Evolutionary conservation across 306 rosid genomes (phyloP).

Genomic region (Castanea mollissima): DNA sequence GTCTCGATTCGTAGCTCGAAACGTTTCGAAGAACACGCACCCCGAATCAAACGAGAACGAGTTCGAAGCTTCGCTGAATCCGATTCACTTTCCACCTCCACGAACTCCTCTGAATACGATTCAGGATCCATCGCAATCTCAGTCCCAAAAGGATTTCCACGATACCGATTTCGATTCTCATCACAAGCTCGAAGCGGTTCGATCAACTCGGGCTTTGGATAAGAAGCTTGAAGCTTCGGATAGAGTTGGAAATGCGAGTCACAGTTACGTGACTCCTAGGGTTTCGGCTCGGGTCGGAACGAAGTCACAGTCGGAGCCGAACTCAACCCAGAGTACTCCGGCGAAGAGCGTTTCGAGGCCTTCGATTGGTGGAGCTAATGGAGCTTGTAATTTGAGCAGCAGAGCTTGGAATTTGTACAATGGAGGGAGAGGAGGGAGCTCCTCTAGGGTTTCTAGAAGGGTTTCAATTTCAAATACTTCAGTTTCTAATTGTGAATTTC

Average conservation of each 20-base stretch:
- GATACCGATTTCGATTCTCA: conserved; percentile 35
- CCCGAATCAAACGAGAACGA: conserved; percentile 63
- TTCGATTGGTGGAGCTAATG: conserved; percentile 55
- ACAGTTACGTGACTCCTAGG: conserved; percentile 36
- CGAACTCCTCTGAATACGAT: conserved; percentile 75
- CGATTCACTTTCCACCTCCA: conserved; percentile 54
- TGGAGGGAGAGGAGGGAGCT: conserved; percentile 42
- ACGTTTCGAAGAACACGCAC: conserved; percentile 18
- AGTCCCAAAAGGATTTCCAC: conserved; percentile 33
- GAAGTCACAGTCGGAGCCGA: conserved; percentile 64
- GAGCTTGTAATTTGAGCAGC: conserved; percentile 31
- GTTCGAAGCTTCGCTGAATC: conserved; percentile 41
- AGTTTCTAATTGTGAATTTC: conserved; percentile 24
- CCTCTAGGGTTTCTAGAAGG: conserved; percentile 32
- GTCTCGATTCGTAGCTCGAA: conserved; percentile 20
- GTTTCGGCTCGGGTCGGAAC: conserved; percentile 32
- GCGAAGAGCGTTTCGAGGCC: conserved; percentile 47
- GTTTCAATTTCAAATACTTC: conserved; percentile 14
- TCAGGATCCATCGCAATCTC: conserved; percentile 79
- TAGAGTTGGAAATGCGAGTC: conserved; percentile 25
- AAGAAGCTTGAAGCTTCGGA: conserved; percentile 32
- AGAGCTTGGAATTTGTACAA: conserved; percentile 29
- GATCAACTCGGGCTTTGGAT: conserved; percentile 32
- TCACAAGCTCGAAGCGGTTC: conserved; percentile 35
- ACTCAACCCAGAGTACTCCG: conserved; percentile 71